Conservation (phyloP, 2,329 filamentous ascomycete genomes). For the Penicillium polonicum region DNA sequence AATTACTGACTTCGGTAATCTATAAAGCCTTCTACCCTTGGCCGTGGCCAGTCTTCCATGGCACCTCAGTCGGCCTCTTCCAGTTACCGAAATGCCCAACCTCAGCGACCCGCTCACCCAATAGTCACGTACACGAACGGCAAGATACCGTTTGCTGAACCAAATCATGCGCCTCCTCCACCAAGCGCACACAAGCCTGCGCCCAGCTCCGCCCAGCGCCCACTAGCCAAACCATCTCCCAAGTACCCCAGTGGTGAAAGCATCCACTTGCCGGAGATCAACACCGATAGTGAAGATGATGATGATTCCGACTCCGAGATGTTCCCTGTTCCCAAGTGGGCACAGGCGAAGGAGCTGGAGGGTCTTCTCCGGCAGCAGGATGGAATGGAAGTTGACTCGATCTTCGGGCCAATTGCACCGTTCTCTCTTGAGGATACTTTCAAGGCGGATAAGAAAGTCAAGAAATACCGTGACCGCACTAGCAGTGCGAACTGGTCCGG, state of each 20-base stretch:
- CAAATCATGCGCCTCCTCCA: conserved; percentile 52
- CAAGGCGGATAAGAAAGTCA: conserved; percentile 80
- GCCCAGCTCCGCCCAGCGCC: conserved; percentile 45
- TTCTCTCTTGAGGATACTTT: conserved; percentile 98
- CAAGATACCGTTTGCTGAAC: conserved; percentile 84
- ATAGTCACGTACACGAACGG: conserved; percentile 85
- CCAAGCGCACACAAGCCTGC: conserved; percentile 62
- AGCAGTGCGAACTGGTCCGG: conserved; percentile 93
- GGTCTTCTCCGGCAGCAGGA: conserved; percentile 78
- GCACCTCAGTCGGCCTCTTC: conserved; percentile 33
- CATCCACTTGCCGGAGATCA: conserved; percentile 91
- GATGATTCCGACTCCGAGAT: conserved; percentile 60
- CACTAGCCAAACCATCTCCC: conserved; percentile 65
- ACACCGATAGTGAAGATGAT: conserved; percentile 89
- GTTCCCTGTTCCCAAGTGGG: conserved; percentile 76
- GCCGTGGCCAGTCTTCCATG: conserved; percentile 36
- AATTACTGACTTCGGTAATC: conserved; percentile 17
- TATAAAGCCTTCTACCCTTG: conserved; percentile 43
- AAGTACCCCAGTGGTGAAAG: conserved; percentile 84
- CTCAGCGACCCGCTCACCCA: conserved; percentile 64
- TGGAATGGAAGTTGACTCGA: conserved; percentile 69
- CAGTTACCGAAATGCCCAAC: conserved; percentile 48
- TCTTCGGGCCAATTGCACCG: conserved; percentile 86
- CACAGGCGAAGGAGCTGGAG: conserved; percentile 79
- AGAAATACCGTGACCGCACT: conserved; percentile 85